Evolutionary conservation across 495 filamentous ascomycete species (phyloP), one percentile per base, ranked within the genome.

Genomic region (Immersiella caudata): DNA sequence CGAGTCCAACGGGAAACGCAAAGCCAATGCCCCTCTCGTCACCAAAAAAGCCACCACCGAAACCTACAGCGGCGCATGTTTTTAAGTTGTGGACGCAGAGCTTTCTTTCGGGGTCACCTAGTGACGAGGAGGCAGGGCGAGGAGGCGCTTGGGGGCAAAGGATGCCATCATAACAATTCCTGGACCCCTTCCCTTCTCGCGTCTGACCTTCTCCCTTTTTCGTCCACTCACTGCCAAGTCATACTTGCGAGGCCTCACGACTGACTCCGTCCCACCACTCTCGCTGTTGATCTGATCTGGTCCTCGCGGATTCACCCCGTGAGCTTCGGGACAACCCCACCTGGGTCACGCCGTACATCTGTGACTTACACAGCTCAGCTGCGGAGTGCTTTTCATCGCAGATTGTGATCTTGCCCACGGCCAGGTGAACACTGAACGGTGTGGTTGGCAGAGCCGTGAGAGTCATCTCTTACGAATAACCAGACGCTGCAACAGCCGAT

Each of bases 21-120:
- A 57, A 57, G 40, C 16, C 54, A 57, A 60, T 36, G 57, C 26
- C 29, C 18, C 26, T 35, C 56, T 29, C n/a, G 25, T 21, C 16
- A 11, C 57, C 6, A n/a, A 33, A 36, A 60, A 33, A 60, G 57
- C 57, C 57, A 60, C 57, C 25, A 55, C 26, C 26, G 57, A 60
- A 60, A 35, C 57, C 26, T 21, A 36, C 29, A 22, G 26, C 26
- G 2, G 54, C 54, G 40, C 16, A 46, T 14, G 5, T 27, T 18
- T 60, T 60, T 60, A 27, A 60, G 57, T 60, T 60, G 57, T 18
- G 29, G 14, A 36, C 4, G 56, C 20, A 26, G 26, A 36, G 25
- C 26, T 60, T 33, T n/a, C 16, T 33, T 36, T 60, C 9, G 57
- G 26, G 26, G 57, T 35, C 27, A 21, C 26, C 54, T 12, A 57